Percentiles rank a stretch among this genome's conserved stretches.
phyloP scores from a whole-genome alignment of 2,329 filamentous ascomycete genomes.

The Penicillium sp. region DNA sequence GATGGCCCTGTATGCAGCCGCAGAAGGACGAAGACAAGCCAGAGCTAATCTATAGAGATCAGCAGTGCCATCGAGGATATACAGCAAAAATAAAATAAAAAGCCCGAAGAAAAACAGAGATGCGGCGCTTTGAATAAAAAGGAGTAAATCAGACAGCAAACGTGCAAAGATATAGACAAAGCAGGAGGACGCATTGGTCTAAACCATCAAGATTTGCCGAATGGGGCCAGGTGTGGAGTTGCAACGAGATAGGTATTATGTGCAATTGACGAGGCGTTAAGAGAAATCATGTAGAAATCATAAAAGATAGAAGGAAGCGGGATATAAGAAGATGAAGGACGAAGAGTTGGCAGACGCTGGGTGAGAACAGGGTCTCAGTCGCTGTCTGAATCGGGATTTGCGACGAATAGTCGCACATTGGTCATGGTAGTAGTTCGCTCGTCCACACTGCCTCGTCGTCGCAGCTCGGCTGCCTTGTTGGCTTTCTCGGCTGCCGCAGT shows the following conservation, averaged over 20 bases:
- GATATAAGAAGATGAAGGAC: slow-evolving; percentile 7
- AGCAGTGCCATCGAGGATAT: slow-evolving; percentile 5
- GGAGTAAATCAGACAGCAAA: neutral
- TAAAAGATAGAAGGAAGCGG: slow-evolving; percentile 13
- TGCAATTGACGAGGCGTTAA: slow-evolving; percentile 19
- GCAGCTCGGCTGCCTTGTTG: slow-evolving; percentile 46
- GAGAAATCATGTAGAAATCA: slow-evolving; percentile 21
- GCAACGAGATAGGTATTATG: slow-evolving; percentile 24
- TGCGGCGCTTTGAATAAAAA: neutral
- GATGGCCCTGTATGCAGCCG: slow-evolving; percentile 15
- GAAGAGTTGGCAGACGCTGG: neutral
- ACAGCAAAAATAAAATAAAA: neutral
- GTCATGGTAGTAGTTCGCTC: slow-evolving; percentile 51
- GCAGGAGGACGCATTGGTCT: neutral
- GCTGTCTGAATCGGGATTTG: slow-evolving; percentile 49
- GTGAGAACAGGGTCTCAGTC: slow-evolving; percentile 27
- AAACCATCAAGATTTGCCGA: slow-evolving; percentile 20
- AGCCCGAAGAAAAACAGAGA: neutral
- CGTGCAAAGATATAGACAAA: slow-evolving; percentile 18
- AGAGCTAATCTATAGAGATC: slow-evolving; percentile 9
- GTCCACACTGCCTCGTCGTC: slow-evolving; percentile 50
- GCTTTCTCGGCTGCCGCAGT: slow-evolving; percentile 41
- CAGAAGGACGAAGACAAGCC: slow-evolving; percentile 2
- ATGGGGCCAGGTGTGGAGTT: slow-evolving; percentile 10
- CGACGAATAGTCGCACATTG: slow-evolving; percentile 48